phyloP scores from a whole-genome alignment of 345 rosid species.

The Melaleuca quinquenervia region DNA sequence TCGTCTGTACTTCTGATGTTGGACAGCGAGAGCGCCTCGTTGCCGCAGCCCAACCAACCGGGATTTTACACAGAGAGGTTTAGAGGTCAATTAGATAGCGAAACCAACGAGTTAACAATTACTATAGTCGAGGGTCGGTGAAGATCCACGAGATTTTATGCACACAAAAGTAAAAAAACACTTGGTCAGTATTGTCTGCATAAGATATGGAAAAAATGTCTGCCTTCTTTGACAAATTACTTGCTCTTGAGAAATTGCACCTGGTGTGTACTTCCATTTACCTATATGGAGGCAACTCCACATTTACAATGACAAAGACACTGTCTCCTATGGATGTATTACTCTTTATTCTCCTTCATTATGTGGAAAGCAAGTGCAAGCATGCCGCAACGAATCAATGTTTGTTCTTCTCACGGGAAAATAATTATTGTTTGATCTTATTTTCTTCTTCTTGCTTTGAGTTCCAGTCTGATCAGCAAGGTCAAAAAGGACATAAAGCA shows the following conservation, averaged over 20 bases:
- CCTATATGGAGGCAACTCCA: neutral
- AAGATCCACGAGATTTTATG: neutral
- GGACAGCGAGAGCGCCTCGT: conserved; percentile 5
- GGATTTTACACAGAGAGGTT: conserved; percentile 9
- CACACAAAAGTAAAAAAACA: neutral
- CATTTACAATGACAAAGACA: no score
- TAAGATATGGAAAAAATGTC: neutral
- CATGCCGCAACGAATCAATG: neutral
- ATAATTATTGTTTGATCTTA: neutral
- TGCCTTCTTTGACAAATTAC: neutral
- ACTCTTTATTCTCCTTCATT: neutral
- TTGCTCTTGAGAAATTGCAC: neutral
- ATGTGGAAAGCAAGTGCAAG: neutral
- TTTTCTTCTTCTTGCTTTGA: neutral
- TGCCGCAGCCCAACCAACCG: conserved; percentile 20
- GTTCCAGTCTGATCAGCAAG: neutral
- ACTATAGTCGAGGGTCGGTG: conserved; percentile 3
- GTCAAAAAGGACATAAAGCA: neutral
- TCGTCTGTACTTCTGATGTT: conserved; percentile 34
- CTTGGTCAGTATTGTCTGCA: neutral
- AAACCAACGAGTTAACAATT: conserved; percentile 4
- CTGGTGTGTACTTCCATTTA: neutral
- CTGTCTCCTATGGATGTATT: neutral
- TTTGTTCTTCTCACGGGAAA: neutral
- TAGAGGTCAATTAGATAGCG: neutral